Evolutionary conservation across 2,329 filamentous ascomycete genomes (phyloP).

Genomic region (Colletotrichum incanum): DNA sequence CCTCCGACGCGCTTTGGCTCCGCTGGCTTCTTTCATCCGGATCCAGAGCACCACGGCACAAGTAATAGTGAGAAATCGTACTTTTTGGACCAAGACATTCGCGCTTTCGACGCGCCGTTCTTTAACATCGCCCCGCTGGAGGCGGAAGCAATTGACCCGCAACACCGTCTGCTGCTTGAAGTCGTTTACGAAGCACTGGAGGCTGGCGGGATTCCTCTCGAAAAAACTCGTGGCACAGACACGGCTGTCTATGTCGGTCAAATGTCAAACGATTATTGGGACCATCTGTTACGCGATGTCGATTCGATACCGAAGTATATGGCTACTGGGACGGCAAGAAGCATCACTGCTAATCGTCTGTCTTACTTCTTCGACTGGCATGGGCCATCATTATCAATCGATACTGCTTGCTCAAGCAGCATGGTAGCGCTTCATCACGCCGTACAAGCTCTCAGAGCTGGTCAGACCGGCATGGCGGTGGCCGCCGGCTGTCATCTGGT

Average conservation of each 20-base stretch:
- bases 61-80: constrained; percentile 43
- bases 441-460: too few relatives aligned
- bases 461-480: too few relatives aligned
- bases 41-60: constrained; percentile 40
- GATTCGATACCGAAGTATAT: constrained; percentile 1
- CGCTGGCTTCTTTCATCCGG: constrained; percentile 43
- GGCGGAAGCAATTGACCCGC: constrained; percentile 52
- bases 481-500: too few relatives aligned
- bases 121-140: constrained; percentile 57
- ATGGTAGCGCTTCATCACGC: too few relatives aligned
- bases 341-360: constrained; percentile 51
- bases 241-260: constrained; percentile 41
- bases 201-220: constrained; percentile 1
- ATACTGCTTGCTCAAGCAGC: too few relatives aligned
- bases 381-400: constrained; percentile 47
- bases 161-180: constrained; percentile 52
- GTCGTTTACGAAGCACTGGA: constrained; percentile 51
- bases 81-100: constrained; percentile 44
- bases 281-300: too few relatives aligned
- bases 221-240: constrained; percentile 17
- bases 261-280: too few relatives aligned
- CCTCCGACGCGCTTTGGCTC: constrained; percentile 48
- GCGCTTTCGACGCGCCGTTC: constrained; percentile 56
- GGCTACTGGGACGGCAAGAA: constrained; percentile 47
- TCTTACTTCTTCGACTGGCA: constrained; percentile 57